Conservation (phyloP, 805 yeast genomes). For the Metschnikowia hibisci region DNA sequence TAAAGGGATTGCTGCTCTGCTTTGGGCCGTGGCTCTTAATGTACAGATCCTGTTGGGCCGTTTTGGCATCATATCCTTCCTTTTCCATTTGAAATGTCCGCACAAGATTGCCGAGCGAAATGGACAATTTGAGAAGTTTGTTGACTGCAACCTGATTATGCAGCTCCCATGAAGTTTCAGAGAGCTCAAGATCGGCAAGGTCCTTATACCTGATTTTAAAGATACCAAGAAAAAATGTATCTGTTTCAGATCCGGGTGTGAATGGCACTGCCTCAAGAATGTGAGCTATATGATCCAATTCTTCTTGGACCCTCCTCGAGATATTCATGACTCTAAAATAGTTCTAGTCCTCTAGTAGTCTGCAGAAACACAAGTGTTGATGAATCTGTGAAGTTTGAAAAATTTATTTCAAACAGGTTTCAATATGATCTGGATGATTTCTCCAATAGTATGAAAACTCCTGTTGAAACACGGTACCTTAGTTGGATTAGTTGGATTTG, state of each 20-base stretch:
- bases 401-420: too few species aligned
- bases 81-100: conserved; percentile 35
- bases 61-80: conserved; percentile 26
- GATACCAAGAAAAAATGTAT: conserved; percentile 27
- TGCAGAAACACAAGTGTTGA: too few species aligned
- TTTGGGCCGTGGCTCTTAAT: neutral
- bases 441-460: too few species aligned
- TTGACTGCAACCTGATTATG: conserved; percentile 31
- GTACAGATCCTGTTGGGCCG: conserved; percentile 11
- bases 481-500: too few species aligned
- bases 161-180: conserved; percentile 16
- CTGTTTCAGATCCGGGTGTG: conserved; percentile 15
- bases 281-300: conserved; percentile 24
- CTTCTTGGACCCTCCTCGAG: conserved; percentile 22
- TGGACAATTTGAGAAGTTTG: conserved; percentile 38
- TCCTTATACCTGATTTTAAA: conserved; percentile 27
- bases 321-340: conserved; percentile 9
- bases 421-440: too few species aligned
- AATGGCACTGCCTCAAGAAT: conserved; percentile 36
- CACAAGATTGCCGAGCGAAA: conserved; percentile 39
- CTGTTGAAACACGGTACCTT: too few species aligned
- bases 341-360: too few species aligned
- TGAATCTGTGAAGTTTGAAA: too few species aligned
- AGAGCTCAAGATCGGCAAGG: conserved; percentile 20
- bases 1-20: conserved; percentile 14